A percentile compares a stretch with the other conserved stretches of the same genome.
Conservation (phyloP, 768 basidiomycete genomes). For the Serendipita sp. region DNA sequence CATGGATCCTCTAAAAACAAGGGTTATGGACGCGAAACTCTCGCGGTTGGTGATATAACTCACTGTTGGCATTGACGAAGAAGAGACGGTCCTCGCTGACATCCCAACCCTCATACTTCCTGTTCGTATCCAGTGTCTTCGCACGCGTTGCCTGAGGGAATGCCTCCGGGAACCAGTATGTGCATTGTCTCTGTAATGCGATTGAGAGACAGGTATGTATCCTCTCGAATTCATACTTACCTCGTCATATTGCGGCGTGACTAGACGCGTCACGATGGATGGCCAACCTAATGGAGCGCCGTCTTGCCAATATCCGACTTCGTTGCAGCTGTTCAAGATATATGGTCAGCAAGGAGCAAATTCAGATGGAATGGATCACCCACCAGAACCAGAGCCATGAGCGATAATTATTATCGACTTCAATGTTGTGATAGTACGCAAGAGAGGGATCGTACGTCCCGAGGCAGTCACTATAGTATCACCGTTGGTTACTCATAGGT, state of each 20-base stretch:
- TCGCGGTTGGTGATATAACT: constrained; percentile 17
- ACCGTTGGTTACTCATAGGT: neutral
- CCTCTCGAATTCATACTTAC: constrained; percentile 20
- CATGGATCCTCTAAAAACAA: constrained; percentile 46
- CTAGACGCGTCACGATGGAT: constrained; percentile 35
- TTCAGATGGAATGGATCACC: constrained; percentile 5
- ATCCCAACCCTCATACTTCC: constrained; percentile 45
- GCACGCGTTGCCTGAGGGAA: constrained; percentile 33
- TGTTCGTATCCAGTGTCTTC: constrained; percentile 29
- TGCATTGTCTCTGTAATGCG: constrained; percentile 44
- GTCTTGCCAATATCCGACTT: constrained; percentile 39
- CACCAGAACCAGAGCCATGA: constrained; percentile 63
- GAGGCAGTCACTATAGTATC: constrained; percentile 23
- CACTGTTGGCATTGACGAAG: constrained; percentile 55
- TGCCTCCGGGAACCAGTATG: constrained; percentile 45
- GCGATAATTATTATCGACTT: constrained; percentile 37
- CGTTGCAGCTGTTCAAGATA: constrained; percentile 38
- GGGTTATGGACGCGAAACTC: neutral
- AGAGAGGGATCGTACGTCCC: constrained; percentile 27
- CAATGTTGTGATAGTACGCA: constrained; percentile 36
- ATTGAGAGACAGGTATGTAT: neutral
- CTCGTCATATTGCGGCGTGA: constrained; percentile 40
- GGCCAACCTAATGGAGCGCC: constrained; percentile 26
- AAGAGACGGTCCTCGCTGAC: constrained; percentile 42
- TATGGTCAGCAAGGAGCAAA: neutral